Evolutionary conservation across 805 yeast genomes (phyloP), one percentile per base, ranked within the genome.

Genomic region (Candida jianshihensis): DNA sequence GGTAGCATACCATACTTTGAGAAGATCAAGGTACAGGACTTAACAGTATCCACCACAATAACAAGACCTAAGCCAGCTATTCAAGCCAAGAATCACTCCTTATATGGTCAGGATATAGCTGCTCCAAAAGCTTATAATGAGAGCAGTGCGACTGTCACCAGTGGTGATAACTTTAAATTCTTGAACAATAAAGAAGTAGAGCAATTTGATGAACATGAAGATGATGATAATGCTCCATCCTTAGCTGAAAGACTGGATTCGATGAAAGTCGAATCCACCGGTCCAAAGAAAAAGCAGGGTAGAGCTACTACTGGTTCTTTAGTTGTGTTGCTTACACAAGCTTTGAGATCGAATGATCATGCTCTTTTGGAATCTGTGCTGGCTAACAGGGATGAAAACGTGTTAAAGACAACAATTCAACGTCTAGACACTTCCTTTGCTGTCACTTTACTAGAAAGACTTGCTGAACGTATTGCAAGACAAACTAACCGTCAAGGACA

Each of bases 271-370:
- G 56, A 49, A 39, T 37, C 46, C 31, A 47, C 48, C 34, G 32
- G 38, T 16, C 49, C 51, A 35, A 47, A 52, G 30, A 59, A 60
- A 41, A 60, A 61, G 31, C 64, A 64, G 40, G 71, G 73, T 42
- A 70, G 68, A 38, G 74, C 78, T 16, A 71, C 77, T 8, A 75
- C 83, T 5, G 95, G 92, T 35, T 77, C 96, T 2, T 73, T 89
- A 41, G 76, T 96, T 2, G 78, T 83, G 1, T 75, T 92, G n/a
- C 67, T 92, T 31, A 68, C 89, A 12, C 98, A 92, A 63, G 90
- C 98, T 0, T 68, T 92, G 43, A 79, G 76, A 49, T 79, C 94
- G 16, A 85, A 84, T 51, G 99, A 92, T 56, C 88, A 80, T 50
- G 65, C 92, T 9, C 66, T 92, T 38, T 68, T 92, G 43, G 97